Evolutionary conservation across 2,329 filamentous ascomycete species (phyloP).

Genomic region (Aspergillus uvarum): DNA sequence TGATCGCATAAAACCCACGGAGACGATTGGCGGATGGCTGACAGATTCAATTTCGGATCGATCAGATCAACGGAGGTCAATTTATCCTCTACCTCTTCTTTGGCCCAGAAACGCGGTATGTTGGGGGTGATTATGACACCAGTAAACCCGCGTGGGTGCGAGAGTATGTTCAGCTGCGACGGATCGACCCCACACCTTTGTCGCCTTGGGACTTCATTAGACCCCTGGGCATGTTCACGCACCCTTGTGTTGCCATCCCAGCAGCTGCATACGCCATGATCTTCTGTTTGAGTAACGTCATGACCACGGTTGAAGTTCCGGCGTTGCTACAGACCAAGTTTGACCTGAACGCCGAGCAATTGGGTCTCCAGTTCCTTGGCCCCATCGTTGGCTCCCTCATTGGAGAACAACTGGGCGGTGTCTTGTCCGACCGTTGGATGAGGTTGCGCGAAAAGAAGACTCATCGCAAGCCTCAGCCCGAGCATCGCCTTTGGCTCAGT

Average conservation of each 20-base stretch:
- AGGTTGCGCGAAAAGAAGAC: slow-evolving; percentile 32
- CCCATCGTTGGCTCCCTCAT: slow-evolving; percentile 60
- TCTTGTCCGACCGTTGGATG: slow-evolving; percentile 60
- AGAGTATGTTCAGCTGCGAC: slow-evolving; percentile 48
- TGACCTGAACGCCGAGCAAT: slow-evolving; percentile 57
- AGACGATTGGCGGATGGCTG: slow-evolving; percentile 10
- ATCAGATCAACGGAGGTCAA: slow-evolving; percentile 56
- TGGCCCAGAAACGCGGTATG: slow-evolving; percentile 57
- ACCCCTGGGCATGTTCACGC: slow-evolving; percentile 49
- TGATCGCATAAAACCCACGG: not conserved
- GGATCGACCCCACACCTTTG: slow-evolving; percentile 56
- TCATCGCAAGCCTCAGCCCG: slow-evolving; percentile 48
- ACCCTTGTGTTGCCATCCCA: slow-evolving; percentile 53
- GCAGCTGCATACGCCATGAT: slow-evolving; percentile 58
- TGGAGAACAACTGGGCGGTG: slow-evolving; percentile 62
- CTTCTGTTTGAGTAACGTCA: slow-evolving; percentile 56
- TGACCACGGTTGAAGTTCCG: slow-evolving; percentile 61
- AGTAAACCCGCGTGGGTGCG: slow-evolving; percentile 41
- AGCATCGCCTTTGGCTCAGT: slow-evolving; percentile 59
- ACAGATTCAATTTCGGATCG: slow-evolving; percentile 1
- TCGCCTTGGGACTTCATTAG: slow-evolving; percentile 52
- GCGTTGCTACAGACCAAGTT: slow-evolving; percentile 58
- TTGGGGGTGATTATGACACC: slow-evolving; percentile 30
- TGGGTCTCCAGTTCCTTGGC: slow-evolving; percentile 60
- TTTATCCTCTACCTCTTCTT: slow-evolving; percentile 58